These are phyloP conservation scores for Fraxinus floribunda DNA, from an alignment of 305 asterid species.

Conservation along the genomic window DNA sequence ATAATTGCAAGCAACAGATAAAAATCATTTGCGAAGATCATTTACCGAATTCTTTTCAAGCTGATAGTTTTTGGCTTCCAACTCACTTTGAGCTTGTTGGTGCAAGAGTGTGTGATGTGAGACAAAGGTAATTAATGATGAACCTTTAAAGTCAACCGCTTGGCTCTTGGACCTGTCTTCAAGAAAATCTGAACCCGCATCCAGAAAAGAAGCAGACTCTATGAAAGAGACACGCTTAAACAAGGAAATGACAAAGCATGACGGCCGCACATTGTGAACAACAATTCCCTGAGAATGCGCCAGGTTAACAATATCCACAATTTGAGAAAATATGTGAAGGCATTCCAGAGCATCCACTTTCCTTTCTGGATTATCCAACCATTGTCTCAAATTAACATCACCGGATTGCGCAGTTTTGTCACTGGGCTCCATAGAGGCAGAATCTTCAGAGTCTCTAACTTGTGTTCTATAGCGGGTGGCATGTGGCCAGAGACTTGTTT, in stretches of 20 bases:
- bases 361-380: slow-evolving; percentile 86
- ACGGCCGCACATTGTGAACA: slow-evolving; percentile 81
- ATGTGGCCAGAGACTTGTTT: slow-evolving; percentile 34
- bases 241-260: slow-evolving; percentile 88
- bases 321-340: slow-evolving; percentile 82
- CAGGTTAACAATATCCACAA: slow-evolving; percentile 73
- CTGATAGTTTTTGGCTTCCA: slow-evolving; percentile 21
- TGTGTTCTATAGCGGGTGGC: slow-evolving; percentile 32
- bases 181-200: slow-evolving; percentile 67
- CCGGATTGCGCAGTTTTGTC: slow-evolving; percentile 29
- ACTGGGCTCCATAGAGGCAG: slow-evolving; percentile 27
- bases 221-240: slow-evolving; percentile 76
- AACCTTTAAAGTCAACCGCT: slow-evolving; percentile 48
- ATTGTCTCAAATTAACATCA: slow-evolving; percentile 82
- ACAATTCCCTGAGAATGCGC: slow-evolving; percentile 89
- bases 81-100: slow-evolving; percentile 21
- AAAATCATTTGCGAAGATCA: slow-evolving; percentile 39
- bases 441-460: slow-evolving; percentile 14
- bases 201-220: slow-evolving; percentile 89
- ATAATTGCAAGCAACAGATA: slow-evolving; percentile 42
- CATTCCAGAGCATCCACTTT: slow-evolving; percentile 75
- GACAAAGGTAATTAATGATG: slow-evolving; percentile 29
- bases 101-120: slow-evolving; percentile 19
- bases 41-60: slow-evolving; percentile 22
- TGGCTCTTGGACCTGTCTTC: slow-evolving; percentile 54